Evolutionary conservation across 2,329 filamentous ascomycete species (phyloP).

Genomic region (Diaporthe humulicola): DNA sequence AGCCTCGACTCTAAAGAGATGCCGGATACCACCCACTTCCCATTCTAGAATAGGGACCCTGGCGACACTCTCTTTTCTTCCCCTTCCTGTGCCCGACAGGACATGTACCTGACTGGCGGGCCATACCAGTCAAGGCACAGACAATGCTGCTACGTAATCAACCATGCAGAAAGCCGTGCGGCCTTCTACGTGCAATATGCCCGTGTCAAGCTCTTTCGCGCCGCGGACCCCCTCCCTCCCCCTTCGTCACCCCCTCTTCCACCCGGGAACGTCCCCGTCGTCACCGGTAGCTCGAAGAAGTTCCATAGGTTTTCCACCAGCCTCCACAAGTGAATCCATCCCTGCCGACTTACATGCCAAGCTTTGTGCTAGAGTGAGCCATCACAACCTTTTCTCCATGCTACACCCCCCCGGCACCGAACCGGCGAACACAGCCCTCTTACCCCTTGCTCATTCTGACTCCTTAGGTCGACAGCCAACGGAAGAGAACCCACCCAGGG

Average conservation of each 20-base stretch:
- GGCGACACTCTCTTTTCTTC: neutral
- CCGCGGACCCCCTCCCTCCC: neutral
- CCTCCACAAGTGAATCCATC: slow-evolving; percentile 27
- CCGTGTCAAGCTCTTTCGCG: slow-evolving; percentile 7
- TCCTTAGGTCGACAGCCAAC: slow-evolving; percentile 30
- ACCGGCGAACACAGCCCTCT: slow-evolving; percentile 33
- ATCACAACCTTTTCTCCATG: slow-evolving; percentile 37
- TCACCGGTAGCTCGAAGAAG: slow-evolving; percentile 21
- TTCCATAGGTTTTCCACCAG: slow-evolving; percentile 34
- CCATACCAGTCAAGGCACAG: slow-evolving; percentile 11
- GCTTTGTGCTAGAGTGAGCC: slow-evolving; percentile 39
- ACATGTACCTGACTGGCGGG: slow-evolving; percentile 3
- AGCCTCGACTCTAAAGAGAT: slow-evolving; percentile 29
- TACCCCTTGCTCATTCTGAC: slow-evolving; percentile 28
- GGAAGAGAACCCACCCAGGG: slow-evolving; percentile 27
- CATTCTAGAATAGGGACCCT: slow-evolving; percentile 18
- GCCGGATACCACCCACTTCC: slow-evolving; percentile 29
- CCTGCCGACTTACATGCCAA: slow-evolving; percentile 37
- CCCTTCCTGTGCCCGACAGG: slow-evolving; percentile 1
- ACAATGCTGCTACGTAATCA: slow-evolving; percentile 23
- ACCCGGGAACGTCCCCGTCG: slow-evolving; percentile 13
- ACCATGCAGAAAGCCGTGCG: slow-evolving; percentile 11
- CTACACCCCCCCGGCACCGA: slow-evolving; percentile 38
- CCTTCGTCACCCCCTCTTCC: slow-evolving; percentile 22
- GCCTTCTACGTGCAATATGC: neutral